These are phyloP conservation scores for Metarhizium guizhouense DNA, from an alignment of 2,329 filamentous ascomycete genomes.

Conservation along the genomic window DNA sequence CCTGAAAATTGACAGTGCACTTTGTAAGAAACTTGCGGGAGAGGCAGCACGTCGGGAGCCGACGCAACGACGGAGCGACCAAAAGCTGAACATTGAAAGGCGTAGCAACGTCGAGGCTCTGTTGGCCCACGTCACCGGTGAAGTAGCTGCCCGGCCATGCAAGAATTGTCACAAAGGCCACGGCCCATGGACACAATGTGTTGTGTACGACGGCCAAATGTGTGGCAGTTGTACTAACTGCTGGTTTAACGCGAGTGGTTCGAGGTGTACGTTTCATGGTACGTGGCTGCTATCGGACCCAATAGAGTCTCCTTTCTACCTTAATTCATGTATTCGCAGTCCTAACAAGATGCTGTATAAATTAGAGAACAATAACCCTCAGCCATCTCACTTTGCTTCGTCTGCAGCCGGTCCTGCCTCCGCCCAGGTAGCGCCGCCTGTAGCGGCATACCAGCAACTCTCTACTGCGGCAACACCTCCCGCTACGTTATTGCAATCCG, in stretches of 20 bases:
- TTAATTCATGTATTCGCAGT: neutral
- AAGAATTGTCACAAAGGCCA: constrained; percentile 53
- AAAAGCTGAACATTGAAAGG: constrained; percentile 45
- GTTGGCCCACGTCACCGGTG: constrained; percentile 48
- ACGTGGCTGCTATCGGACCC: constrained; percentile 14
- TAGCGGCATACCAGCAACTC: constrained; percentile 7
- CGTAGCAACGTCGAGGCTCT: constrained; percentile 52
- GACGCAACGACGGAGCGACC: constrained; percentile 43
- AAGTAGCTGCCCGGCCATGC: constrained; percentile 38
- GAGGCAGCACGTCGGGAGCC: constrained; percentile 41
- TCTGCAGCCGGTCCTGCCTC: neutral
- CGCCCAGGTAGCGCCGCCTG: constrained; percentile 14
- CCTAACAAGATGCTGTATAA: neutral
- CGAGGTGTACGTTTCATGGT: constrained; percentile 53
- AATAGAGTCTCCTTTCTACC: neutral
- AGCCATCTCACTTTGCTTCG: constrained; percentile 15
- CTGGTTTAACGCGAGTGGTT: constrained; percentile 54
- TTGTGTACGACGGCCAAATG: constrained; percentile 52
- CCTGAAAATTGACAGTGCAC: constrained; percentile 41
- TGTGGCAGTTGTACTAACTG: constrained; percentile 55
- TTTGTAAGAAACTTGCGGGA: constrained; percentile 44
- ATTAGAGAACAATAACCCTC: constrained; percentile 36
- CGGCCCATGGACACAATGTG: constrained; percentile 48
- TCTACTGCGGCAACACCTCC: constrained; percentile 1
- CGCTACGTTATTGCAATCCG: constrained; percentile 3